Base-by-base conservation (phyloP, 1,284 basidiomycete genomes). In the Heimioporus retisporus region DNA sequence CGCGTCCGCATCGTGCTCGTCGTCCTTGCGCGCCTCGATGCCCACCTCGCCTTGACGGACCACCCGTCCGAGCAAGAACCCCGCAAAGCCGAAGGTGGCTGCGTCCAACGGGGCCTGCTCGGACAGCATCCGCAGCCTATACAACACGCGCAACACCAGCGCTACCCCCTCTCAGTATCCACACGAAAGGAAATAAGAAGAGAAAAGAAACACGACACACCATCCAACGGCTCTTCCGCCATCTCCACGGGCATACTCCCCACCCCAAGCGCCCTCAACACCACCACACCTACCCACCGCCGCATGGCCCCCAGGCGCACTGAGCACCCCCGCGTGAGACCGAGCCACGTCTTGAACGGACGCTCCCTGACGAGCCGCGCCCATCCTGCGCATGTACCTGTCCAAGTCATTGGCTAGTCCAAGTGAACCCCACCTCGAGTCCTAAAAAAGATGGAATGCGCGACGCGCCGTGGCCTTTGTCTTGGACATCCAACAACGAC, bases 41-140 rank as follows among this genome's bases (percentile, higher is more conserved):
- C 74, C 80, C 16, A 97, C 83, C 1, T 94, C 96, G 23, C 93
- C 94, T 28, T 85, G 83, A 2, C 82, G 76, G 13, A 97, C 84
- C 23, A 98, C 89, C 64, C 88, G 85, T 13, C 84, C 88, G 18
- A 99, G 82, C 18, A 99, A 84, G 11, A 96, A 94, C 57, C 91
- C 92, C 2, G 90, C 81, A 72, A 97, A 95, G 0, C 94, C 90
- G 78, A 95, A 97, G 0, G 96, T 96, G 1, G 92, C 89, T 0
- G 91, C 86, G 75, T 98, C 95, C 59, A 99, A 92, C 0, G 95
- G 90, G 1, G 88, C 82, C 73, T 95, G 92, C 71, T 97, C 95
- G 1, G 94, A 92, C 4, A 97, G 82, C 66, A 90, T 93, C 43
- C 94, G 91, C 3, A 99, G 79, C 43, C 95, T 91, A 78, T 98